Evolutionary conservation across 345 rosid species (phyloP).

Genomic region (Sonneratia alba): DNA sequence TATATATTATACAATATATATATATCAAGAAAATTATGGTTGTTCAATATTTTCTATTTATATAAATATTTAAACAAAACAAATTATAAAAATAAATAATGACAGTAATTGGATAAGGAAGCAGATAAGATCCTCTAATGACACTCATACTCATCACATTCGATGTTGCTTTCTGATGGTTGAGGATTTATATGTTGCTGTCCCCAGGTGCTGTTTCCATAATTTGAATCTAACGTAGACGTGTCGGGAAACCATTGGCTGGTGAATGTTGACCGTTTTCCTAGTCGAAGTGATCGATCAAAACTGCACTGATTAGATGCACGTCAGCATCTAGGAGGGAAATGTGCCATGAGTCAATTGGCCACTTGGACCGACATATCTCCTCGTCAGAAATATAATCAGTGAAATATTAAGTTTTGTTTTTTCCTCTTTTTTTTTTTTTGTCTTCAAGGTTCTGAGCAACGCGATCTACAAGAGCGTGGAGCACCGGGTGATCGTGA

Average conservation of each 20-base stretch:
- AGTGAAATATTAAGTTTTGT: not conserved
- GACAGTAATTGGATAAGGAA: not conserved
- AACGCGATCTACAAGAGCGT: slow-evolving; percentile 80
- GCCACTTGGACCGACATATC: too few species aligned
- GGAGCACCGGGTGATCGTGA: slow-evolving; percentile 84
- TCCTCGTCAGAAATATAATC: too few species aligned
- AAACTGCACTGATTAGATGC: not conserved
- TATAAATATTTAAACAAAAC: not conserved
- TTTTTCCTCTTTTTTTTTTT: not conserved
- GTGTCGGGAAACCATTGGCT: not conserved
- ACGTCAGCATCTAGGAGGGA: not conserved
- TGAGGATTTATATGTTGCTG: too few species aligned
- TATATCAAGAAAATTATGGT: too few species aligned
- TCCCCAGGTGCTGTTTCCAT: too few species aligned
- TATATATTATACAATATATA: too few species aligned
- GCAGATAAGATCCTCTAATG: not conserved
- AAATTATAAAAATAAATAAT: not conserved
- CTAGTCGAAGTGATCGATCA: not conserved
- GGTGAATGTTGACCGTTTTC: not conserved
- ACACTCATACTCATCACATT: too few species aligned
- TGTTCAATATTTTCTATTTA: too few species aligned
- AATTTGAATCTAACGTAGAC: too few species aligned
- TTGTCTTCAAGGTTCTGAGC: slow-evolving; percentile 52
- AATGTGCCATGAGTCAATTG: not conserved
- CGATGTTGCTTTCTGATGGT: too few species aligned